A percentile compares a stretch with the other conserved stretches of the same genome.
Evolutionary conservation across 257 asterid genomes (phyloP).

Genomic region (Capsicum chinense): DNA sequence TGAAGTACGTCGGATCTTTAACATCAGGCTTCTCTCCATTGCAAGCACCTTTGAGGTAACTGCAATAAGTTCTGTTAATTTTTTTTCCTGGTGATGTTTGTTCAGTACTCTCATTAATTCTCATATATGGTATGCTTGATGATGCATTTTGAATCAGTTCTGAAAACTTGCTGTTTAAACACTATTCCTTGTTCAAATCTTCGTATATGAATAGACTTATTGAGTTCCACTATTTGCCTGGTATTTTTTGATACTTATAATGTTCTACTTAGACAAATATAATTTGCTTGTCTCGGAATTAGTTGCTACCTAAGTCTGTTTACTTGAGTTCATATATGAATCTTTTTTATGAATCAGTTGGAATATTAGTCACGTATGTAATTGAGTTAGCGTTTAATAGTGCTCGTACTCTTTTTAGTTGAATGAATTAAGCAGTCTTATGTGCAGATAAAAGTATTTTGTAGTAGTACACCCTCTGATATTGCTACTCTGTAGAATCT

Average conservation of each 20-base stretch:
- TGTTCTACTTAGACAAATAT: not conserved
- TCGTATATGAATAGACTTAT: not conserved
- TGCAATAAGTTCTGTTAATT: constrained; percentile 20
- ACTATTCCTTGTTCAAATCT: not conserved
- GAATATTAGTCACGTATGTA: not conserved
- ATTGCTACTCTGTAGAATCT: not conserved
- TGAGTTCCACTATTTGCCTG: not conserved
- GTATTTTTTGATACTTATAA: not conserved
- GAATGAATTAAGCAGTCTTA: not conserved
- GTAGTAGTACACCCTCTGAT: not conserved
- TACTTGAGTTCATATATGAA: constrained; percentile 10
- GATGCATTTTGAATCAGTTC: constrained; percentile 14
- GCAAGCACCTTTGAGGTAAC: constrained; percentile 66
- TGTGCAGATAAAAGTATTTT: not conserved
- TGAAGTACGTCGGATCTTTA: constrained; percentile 67
- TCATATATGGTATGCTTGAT: not conserved
- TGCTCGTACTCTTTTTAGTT: not conserved
- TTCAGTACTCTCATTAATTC: not conserved
- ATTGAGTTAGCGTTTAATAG: constrained; percentile 15
- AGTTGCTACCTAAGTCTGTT: not conserved
- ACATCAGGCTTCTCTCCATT: constrained; percentile 56
- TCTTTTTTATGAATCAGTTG: not conserved
- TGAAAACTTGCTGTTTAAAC: not conserved
- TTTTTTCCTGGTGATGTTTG: not conserved
- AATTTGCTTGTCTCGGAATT: not conserved